phyloP scores from a whole-genome alignment of 2,329 filamentous ascomycete species.

The Nemania sp. region DNA sequence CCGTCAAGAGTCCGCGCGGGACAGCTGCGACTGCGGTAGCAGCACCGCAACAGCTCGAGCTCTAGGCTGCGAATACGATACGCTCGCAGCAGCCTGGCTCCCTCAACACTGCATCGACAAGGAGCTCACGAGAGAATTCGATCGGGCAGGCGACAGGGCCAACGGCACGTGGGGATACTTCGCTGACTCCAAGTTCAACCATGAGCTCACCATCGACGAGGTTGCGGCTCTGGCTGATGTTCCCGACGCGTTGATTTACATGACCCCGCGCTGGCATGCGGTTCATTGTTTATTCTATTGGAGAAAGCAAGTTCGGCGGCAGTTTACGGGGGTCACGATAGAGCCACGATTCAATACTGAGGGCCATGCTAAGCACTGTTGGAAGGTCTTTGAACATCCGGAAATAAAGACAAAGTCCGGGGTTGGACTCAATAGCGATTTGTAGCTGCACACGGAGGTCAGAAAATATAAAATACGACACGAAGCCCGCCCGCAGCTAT shows the following conservation, averaged over 20 bases:
- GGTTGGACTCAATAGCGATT: neutral
- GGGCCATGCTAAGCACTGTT: neutral
- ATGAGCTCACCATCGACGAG: neutral
- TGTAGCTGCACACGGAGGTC: neutral
- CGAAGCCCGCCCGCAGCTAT: too few relatives aligned
- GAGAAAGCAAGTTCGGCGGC: neutral
- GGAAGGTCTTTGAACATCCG: neutral
- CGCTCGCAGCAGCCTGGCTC: neutral
- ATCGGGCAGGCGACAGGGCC: neutral
- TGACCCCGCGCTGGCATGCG: neutral
- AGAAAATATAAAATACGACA: too few relatives aligned
- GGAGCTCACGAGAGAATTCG: neutral
- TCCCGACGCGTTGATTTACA: neutral
- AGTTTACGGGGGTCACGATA: neutral
- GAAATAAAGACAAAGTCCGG: neutral
- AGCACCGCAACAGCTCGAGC: neutral
- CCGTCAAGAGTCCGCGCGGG: too few relatives aligned
- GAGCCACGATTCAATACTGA: neutral
- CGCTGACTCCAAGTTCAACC: neutral
- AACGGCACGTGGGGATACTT: neutral
- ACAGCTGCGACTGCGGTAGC: neutral
- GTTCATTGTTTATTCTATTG: neutral
- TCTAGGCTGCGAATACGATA: neutral
- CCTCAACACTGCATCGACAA: neutral
- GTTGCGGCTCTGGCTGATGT: neutral